A percentile compares a stretch with the other conserved stretches of the same genome.
These are phyloP conservation scores for Beauveria australis DNA, from an alignment of 2,329 filamentous ascomycete genomes.

Conservation along the genomic window DNA sequence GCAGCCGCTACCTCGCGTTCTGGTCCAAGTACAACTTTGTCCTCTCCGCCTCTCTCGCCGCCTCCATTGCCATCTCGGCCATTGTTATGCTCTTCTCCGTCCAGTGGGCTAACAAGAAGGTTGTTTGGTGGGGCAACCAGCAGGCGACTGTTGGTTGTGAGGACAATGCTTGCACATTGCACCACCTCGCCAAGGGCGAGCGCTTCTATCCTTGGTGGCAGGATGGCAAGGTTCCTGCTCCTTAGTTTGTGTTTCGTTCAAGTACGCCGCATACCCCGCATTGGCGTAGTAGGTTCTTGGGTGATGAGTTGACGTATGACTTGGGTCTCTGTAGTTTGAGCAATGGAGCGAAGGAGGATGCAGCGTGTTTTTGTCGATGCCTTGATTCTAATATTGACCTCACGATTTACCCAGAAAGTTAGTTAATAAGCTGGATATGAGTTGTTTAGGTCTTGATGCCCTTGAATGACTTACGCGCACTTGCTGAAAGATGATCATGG, in stretches of 20 bases:
- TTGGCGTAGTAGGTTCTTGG: not conserved
- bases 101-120: conserved; percentile 26
- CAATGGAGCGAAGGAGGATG: not conserved
- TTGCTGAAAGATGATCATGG: no score
- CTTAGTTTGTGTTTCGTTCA: conserved; percentile 8
- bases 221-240: conserved; percentile 15
- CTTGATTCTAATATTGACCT: not conserved
- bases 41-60: conserved; percentile 36
- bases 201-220: conserved; percentile 23
- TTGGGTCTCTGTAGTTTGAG: not conserved
- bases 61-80: conserved; percentile 36
- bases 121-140: conserved; percentile 40
- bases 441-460: not conserved
- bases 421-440: not conserved
- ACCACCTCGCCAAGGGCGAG: conserved; percentile 17
- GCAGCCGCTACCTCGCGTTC: conserved; percentile 34
- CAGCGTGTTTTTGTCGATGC: not conserved
- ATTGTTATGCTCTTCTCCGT: conserved; percentile 42
- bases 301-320: not conserved
- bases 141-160: conserved; percentile 19
- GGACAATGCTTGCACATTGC: conserved; percentile 16
- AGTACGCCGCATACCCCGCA: not conserved
- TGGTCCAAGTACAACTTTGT: conserved; percentile 45
- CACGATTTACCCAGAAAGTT: not conserved
- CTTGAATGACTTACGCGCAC: no score